These are phyloP conservation scores for Rhytidhysteron rufulum DNA, from an alignment of 2,329 filamentous ascomycete genomes.

Conservation along the genomic window DNA sequence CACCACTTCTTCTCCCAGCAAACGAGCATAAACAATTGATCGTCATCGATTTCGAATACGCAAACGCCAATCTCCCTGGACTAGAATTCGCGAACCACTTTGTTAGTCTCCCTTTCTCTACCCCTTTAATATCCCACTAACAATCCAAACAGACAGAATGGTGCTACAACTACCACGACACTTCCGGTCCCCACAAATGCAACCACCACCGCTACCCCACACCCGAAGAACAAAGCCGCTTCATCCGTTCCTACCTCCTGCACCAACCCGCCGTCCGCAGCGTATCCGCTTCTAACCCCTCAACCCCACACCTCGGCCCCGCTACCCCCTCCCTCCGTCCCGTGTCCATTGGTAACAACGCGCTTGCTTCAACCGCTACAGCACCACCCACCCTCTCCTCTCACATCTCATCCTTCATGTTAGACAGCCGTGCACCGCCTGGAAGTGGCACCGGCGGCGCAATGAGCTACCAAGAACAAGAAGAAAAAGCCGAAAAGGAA, in stretches of 20 bases:
- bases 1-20: slow-evolving; percentile 79
- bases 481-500: slow-evolving; percentile 54
- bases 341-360: slow-evolving; percentile 29
- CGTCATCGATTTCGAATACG: slow-evolving; percentile 98
- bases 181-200: slow-evolving; percentile 62
- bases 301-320: slow-evolving; percentile 25
- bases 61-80: slow-evolving; percentile 80
- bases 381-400: slow-evolving; percentile 28
- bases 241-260: slow-evolving; percentile 80
- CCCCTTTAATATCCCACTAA: slow-evolving; percentile 1
- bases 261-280: slow-evolving; percentile 68
- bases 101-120: slow-evolving; percentile 41
- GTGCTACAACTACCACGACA: slow-evolving; percentile 95
- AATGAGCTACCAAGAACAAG: slow-evolving; percentile 31
- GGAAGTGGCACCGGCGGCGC: no score
- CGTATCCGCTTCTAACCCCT: slow-evolving; percentile 46
- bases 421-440: slow-evolving; percentile 56
- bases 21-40: slow-evolving; percentile 95
- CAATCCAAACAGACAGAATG: slow-evolving; percentile 65
- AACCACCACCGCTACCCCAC: slow-evolving; percentile 70
- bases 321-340: slow-evolving; percentile 17
- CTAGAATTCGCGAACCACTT: slow-evolving; percentile 98
- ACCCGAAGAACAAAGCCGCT: slow-evolving; percentile 74
- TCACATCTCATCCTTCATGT: slow-evolving; percentile 63
- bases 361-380: slow-evolving; percentile 27